These are phyloP conservation scores for Sugiyamaella valdiviana DNA, from an alignment of 805 yeast species.

Conservation along the genomic window DNA sequence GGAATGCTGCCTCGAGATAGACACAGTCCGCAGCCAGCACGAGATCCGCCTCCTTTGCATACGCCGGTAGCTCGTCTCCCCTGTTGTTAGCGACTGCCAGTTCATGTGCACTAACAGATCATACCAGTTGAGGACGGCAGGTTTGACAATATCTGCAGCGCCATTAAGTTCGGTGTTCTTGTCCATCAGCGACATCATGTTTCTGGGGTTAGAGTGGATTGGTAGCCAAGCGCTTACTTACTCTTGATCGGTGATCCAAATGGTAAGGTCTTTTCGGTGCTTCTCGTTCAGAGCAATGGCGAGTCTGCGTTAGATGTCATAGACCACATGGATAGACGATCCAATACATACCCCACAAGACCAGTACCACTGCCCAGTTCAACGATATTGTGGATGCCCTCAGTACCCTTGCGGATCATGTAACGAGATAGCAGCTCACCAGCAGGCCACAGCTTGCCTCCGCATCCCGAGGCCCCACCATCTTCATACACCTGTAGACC, in stretches of 20 bases:
- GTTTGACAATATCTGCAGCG: conserved; percentile 34
- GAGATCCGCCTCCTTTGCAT: conserved; percentile 37
- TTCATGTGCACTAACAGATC: conserved; percentile 9
- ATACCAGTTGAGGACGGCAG: conserved; percentile 43
- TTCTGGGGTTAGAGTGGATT: conserved; percentile 16
- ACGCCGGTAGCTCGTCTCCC: conserved; percentile 38
- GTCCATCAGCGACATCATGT: conserved; percentile 43
- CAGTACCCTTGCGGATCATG: conserved; percentile 28
- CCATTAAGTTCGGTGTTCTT: conserved; percentile 40
- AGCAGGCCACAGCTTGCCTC: conserved; percentile 60
- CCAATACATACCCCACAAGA: conserved; percentile 38
- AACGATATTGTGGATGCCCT: conserved; percentile 30
- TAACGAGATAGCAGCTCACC: conserved; percentile 50
- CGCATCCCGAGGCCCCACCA: conserved; percentile 56
- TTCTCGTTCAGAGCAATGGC: conserved; percentile 29
- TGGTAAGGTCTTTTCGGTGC: conserved; percentile 27
- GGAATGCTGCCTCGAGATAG: conserved; percentile 49
- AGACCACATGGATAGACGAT: neutral
- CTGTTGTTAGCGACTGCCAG: conserved; percentile 7
- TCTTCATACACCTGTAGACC: conserved; percentile 44
- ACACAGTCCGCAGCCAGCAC: conserved; percentile 58
- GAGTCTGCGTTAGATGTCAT: conserved; percentile 15
- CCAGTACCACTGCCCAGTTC: conserved; percentile 60
- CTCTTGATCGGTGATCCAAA: conserved; percentile 46
- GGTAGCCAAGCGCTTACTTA: conserved; percentile 11